phyloP scores from a whole-genome alignment of 2,329 filamentous ascomycete genomes.

The Ophiocordyceps camponoti-rufipedis region DNA sequence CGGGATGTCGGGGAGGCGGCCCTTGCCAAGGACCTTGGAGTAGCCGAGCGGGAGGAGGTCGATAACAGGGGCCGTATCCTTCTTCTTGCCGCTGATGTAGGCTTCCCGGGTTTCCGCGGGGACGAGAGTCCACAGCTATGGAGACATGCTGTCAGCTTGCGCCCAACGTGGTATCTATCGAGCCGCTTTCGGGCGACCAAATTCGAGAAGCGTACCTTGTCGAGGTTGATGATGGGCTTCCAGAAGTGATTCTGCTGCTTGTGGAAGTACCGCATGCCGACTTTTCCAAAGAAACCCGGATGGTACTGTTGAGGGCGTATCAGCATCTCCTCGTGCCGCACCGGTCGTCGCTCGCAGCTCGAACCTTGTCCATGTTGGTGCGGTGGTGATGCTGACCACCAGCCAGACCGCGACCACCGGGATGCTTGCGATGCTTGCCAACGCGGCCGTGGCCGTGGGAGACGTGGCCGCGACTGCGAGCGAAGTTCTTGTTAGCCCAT shows the following conservation, averaged over 20 bases:
- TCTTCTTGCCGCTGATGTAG: slow-evolving; percentile 65
- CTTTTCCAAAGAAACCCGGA: slow-evolving; percentile 98
- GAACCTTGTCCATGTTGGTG: slow-evolving; percentile 51
- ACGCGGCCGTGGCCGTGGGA: slow-evolving; percentile 96
- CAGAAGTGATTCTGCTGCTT: slow-evolving; percentile 90
- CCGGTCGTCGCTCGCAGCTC: slow-evolving; percentile 26
- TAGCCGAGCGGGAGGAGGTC: slow-evolving; percentile 95
- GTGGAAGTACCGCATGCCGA: slow-evolving; percentile 93
- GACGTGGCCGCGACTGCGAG: slow-evolving; percentile 78
- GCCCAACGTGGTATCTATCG: background rate
- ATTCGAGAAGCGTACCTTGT: slow-evolving; percentile 55
- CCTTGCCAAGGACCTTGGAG: slow-evolving; percentile 98
- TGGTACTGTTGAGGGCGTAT: slow-evolving; percentile 49
- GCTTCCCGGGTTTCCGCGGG: slow-evolving; percentile 83
- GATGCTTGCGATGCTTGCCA: slow-evolving; percentile 95
- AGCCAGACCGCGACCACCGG: slow-evolving; percentile 70
- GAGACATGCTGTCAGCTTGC: slow-evolving; percentile 9
- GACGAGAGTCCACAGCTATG: slow-evolving; percentile 84
- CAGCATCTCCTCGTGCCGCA: slow-evolving; percentile 2
- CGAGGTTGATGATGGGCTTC: slow-evolving; percentile 97
- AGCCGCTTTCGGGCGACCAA: background rate
- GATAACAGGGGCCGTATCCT: slow-evolving; percentile 89
- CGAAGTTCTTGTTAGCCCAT: slow-evolving; percentile 5
- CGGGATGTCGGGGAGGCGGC: slow-evolving; percentile 80
- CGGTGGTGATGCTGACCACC: slow-evolving; percentile 89